These are phyloP conservation scores for Paramecium caudatum DNA, from an alignment of 73 alveolate genomes.

Conservation along the genomic window DNA sequence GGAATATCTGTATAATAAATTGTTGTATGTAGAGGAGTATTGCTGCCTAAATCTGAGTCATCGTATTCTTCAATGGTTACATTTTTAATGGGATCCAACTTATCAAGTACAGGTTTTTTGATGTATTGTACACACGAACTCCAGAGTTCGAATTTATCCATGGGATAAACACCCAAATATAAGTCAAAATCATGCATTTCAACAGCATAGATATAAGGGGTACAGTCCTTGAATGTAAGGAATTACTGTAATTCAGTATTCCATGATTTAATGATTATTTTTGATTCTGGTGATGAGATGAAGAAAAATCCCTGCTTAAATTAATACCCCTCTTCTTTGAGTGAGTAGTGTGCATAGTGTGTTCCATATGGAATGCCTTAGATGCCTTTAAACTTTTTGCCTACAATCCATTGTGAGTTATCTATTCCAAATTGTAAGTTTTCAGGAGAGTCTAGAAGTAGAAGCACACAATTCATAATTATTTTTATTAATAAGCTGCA, in stretches of 20 bases:
- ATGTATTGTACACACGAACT: constrained; percentile 76
- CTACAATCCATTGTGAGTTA: constrained; percentile 83
- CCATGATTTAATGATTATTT: constrained; percentile 80
- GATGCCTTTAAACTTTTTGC: constrained; percentile 85
- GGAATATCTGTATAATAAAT: constrained; percentile 76
- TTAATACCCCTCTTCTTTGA: constrained; percentile 80
- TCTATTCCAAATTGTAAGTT: constrained; percentile 85
- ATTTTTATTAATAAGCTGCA: constrained; percentile 46
- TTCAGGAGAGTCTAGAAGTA: constrained; percentile 82
- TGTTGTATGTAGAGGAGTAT: constrained; percentile 67
- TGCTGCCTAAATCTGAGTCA: constrained; percentile 62
- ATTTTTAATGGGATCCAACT: constrained; percentile 72
- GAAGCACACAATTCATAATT: constrained; percentile 77
- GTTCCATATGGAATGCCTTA: constrained; percentile 85
- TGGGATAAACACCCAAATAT: constrained; percentile 81
- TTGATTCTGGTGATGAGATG: constrained; percentile 76
- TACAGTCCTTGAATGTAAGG: constrained; percentile 69
- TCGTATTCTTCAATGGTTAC: constrained; percentile 73
- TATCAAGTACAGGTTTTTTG: constrained; percentile 72
- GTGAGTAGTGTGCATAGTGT: constrained; percentile 82
- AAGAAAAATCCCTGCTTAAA: constrained; percentile 85
- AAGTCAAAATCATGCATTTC: constrained; percentile 84
- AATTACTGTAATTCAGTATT: constrained; percentile 79
- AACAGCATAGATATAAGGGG: constrained; percentile 78
- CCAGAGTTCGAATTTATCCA: constrained; percentile 82